Evolutionary conservation across 345 rosid species (phyloP), one percentile per base, ranked within the genome.

Genomic region (Gossypium longicalyx): DNA sequence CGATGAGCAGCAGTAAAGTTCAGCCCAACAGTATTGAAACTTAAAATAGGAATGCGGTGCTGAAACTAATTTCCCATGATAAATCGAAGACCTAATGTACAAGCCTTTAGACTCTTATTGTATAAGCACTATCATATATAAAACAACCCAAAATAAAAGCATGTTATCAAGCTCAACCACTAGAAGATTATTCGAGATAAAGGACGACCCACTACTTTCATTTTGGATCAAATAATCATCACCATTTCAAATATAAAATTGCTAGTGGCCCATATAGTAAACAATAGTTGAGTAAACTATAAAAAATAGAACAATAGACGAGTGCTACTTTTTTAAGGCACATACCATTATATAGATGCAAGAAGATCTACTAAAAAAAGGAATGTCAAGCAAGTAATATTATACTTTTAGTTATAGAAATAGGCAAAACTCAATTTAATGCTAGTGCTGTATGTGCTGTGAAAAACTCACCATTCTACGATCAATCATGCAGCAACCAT

Each of bases 401-500:
- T 66, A 45, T 44, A 45, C 29, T 45, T 54, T 54, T 19, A n/a
- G 25, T 19, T 9, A 22, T 9, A 8, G 12, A 57, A 57, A 20
- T 70, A 34, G 48, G 45, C 41, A n/a, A 66, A 53, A 38, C 63
- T 56, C 62, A 41, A 49, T n/a, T 38, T 12, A 12, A 54, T 27
- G 15, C 19, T 61, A 17, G 47, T 11, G 43, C 23, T 15, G 29
- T 72, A 15, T 9, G 57, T 8, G 23, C 3, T 4, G 6, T 51
- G 23, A 59, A 71, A 51, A 72, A 78, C 97, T 85, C 77, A 94
- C 98, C 98, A 94, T 94, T 82, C 98, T 86, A 22, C 98, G 95
- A 86, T 94, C 98, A 81, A 94, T 90, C 98, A 94, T 94, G 85
- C 97, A 87, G 86, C 98, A 94, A 70, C 98, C 98, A 75, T 92